Base-by-base conservation (phyloP, 306 rosid genomes). In the Adenanthera pavonina region DNA sequence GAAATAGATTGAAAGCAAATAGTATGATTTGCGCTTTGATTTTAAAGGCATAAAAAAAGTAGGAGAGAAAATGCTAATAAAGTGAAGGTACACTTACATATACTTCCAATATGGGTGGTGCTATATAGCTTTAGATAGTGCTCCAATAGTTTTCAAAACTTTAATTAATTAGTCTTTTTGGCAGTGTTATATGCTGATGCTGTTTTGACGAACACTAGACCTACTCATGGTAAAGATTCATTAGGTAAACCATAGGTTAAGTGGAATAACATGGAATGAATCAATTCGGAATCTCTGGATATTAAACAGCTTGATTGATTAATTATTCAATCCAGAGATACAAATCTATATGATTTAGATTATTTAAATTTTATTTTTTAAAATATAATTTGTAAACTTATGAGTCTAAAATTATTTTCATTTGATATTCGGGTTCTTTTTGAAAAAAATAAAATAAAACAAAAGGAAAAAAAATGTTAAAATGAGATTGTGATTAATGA, bases 181-280 rank as follows among this genome's bases (percentile, higher is more conserved):
- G 43, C 52, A 11, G 49, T 30, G 48, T 48, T 36, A 46, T 68
- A 70, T 79, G 83, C 72, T 70, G 77, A 69, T 74, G 75, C 67
- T 69, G 44, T 52, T 59, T 71, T 34, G 62, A 71, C 78, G n/a
- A 53, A 54, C 5, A n/a, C 48, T 38, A 53, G 1, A 9, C 49
- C 43, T 12, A 30, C 14, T 48, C 4, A 10, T 14, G 61, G 6
- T 16, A 8, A 51, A n/a, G 16, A 33, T 51, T 72, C 40, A 51
- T 34, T 34, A 51, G 43, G 5, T 51, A 34, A 51, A 49, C 13
- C 38, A 51, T 44, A 3, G 47, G 30, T 33, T 51, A 8, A 72
- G 41, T 49, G 46, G 43, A 49, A 72, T 14, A 49, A 72, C 49
- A 47, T 2, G 11, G 3, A 51, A 33, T 57, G 35, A 57, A 57